These are phyloP conservation scores for Cercophora scortea DNA, from an alignment of 495 filamentous ascomycete genomes.

Conservation along the genomic window DNA sequence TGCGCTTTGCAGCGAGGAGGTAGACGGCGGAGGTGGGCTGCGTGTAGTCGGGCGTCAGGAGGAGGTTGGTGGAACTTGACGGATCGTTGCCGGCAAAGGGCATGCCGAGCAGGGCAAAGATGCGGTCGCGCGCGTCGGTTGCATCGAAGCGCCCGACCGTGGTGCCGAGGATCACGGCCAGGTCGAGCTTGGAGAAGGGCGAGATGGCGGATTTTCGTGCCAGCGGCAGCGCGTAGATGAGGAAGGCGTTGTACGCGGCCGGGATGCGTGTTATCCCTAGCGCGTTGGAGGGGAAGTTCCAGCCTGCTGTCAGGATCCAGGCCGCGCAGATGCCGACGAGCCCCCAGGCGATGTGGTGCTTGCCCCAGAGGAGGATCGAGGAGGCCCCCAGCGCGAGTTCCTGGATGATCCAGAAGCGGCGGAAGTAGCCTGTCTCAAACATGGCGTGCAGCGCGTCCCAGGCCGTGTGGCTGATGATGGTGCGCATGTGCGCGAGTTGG, in stretches of 20 bases:
- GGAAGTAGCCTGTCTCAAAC: conserved; percentile 5
- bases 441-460: conserved; percentile 2
- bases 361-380: conserved; percentile 3
- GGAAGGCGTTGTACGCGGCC: conserved; percentile 7
- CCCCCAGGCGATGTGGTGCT: conserved; percentile 7
- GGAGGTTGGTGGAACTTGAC: neutral
- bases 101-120: conserved; percentile 7
- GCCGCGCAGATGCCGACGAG: conserved; percentile 5
- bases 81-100: conserved; percentile 8
- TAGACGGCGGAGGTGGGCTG: neutral
- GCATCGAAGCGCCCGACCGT: conserved; percentile 2
- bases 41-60: conserved; percentile 2
- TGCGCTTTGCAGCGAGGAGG: neutral
- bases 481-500: neutral
- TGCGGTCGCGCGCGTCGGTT: conserved; percentile 6
- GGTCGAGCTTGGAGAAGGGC: conserved; percentile 6
- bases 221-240: conserved; percentile 4
- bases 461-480: neutral
- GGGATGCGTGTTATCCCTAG: neutral
- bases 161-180: conserved; percentile 3
- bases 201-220: conserved; percentile 2
- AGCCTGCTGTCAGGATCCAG: conserved; percentile 4
- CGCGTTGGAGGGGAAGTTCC: neutral
- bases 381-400: conserved; percentile 3
- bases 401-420: conserved; percentile 9